Conservation (phyloP, 140 eudicot genomes). For the Eryngium alpinum region DNA sequence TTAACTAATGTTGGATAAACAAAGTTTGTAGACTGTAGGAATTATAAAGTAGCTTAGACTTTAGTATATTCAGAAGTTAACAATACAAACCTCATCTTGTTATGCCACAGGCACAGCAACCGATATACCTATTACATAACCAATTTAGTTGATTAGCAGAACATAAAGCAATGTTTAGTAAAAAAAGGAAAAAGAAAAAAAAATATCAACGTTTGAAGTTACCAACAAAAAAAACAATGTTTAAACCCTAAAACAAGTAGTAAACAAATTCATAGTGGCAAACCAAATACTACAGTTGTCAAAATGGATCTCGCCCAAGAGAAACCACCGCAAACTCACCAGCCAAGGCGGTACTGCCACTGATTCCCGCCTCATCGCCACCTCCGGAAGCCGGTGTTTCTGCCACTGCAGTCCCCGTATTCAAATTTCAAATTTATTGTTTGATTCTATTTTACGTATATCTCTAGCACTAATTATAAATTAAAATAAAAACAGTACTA, state of each 20-base stretch:
- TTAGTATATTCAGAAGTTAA: not conserved
- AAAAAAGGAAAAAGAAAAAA: not conserved
- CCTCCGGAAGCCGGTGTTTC: slow-evolving; percentile 39
- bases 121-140: slow-evolving; percentile 58
- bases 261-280: not conserved
- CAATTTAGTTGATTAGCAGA: not conserved
- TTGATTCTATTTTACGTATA: no score
- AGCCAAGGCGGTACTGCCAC: slow-evolving; percentile 17
- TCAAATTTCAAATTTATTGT: no score
- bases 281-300: slow-evolving; percentile 94
- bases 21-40: no score
- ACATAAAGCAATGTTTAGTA: not conserved
- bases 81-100: slow-evolving; percentile 68
- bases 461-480: no score
- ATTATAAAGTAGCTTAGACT: no score
- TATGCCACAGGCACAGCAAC: slow-evolving; percentile 87
- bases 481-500: no score
- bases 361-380: slow-evolving; percentile 30
- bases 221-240: no score
- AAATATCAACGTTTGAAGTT: no score
- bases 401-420: slow-evolving; percentile 33
- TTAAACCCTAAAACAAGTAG: slow-evolving; percentile 2
- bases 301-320: slow-evolving; percentile 93
- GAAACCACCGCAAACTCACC: slow-evolving; percentile 46
- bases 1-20: no score